These are phyloP conservation scores for Fraxinus sp. DNA, from an alignment of 305 asterid genomes.

Conservation along the genomic window DNA sequence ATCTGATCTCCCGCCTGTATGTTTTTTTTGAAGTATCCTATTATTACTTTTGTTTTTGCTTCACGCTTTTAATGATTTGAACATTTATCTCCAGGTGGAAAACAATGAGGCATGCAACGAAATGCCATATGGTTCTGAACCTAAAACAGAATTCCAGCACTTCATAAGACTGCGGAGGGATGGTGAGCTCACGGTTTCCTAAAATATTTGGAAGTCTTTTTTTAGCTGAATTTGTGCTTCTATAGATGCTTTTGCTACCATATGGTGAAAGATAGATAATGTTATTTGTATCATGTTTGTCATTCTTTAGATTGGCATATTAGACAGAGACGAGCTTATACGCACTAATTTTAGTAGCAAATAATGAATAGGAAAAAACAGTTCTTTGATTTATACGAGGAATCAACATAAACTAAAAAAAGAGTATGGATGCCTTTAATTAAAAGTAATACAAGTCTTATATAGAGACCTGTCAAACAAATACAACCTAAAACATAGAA, in stretches of 20 bases:
- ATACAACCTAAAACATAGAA: background rate
- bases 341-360: background rate
- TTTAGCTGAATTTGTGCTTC: background rate
- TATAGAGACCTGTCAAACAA: background rate
- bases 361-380: background rate
- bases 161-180: constrained; percentile 55
- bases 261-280: background rate
- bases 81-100: constrained; percentile 41
- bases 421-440: background rate
- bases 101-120: constrained; percentile 60
- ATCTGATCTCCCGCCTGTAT: constrained; percentile 75
- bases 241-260: background rate
- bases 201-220: background rate
- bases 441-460: background rate
- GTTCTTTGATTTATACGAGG: background rate
- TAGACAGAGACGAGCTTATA: background rate
- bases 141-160: constrained; percentile 57
- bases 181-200: constrained; percentile 44
- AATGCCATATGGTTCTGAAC: constrained; percentile 43
- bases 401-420: background rate
- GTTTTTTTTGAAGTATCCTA: constrained; percentile 2
- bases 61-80: background rate
- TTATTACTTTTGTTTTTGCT: background rate
- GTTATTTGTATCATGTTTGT: background rate
- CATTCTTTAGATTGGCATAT: background rate